These are phyloP conservation scores for Ophiostoma angusticollis DNA, from an alignment of 2,329 filamentous ascomycete species.

Conservation along the genomic window DNA sequence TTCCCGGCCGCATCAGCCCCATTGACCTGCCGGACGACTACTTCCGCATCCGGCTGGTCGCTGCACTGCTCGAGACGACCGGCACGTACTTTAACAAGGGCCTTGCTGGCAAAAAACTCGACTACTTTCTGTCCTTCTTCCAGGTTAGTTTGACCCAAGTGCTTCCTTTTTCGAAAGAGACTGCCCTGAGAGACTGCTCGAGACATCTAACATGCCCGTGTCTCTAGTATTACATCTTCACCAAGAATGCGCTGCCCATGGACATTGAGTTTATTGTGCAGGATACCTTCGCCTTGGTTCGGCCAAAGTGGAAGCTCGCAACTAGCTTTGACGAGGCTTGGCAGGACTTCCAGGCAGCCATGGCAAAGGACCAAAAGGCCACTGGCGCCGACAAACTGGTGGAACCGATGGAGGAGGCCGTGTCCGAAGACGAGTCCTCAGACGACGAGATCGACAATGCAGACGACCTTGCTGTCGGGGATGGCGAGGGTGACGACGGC, in stretches of 20 bases:
- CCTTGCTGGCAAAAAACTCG: constrained; percentile 87
- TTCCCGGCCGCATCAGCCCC: constrained; percentile 61
- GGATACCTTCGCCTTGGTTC: constrained; percentile 72
- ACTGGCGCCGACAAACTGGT: constrained; percentile 54
- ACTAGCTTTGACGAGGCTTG: constrained; percentile 71
- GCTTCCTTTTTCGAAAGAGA: neutral
- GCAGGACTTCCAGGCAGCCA: constrained; percentile 72
- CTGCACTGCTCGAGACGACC: constrained; percentile 84
- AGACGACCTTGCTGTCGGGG: constrained; percentile 50
- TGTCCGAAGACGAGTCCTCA: constrained; percentile 53
- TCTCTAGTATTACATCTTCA: constrained; percentile 92
- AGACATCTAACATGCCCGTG: no score
- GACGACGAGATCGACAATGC: constrained; percentile 64
- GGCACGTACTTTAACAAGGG: constrained; percentile 94
- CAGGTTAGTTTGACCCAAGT: constrained; percentile 54
- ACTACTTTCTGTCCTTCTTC: constrained; percentile 94
- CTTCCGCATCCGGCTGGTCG: constrained; percentile 84
- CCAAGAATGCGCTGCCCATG: constrained; percentile 83
- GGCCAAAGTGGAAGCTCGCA: constrained; percentile 87
- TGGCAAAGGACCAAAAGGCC: constrained; percentile 77
- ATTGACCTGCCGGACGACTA: constrained; percentile 88
- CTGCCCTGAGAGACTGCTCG: no score
- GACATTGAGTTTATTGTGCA: constrained; percentile 95
- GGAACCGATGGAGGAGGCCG: constrained; percentile 33
- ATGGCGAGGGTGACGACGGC: constrained; percentile 48